Base-by-base conservation (phyloP, 2,329 filamentous ascomycete genomes). In the Fusarium pilosicola region DNA sequence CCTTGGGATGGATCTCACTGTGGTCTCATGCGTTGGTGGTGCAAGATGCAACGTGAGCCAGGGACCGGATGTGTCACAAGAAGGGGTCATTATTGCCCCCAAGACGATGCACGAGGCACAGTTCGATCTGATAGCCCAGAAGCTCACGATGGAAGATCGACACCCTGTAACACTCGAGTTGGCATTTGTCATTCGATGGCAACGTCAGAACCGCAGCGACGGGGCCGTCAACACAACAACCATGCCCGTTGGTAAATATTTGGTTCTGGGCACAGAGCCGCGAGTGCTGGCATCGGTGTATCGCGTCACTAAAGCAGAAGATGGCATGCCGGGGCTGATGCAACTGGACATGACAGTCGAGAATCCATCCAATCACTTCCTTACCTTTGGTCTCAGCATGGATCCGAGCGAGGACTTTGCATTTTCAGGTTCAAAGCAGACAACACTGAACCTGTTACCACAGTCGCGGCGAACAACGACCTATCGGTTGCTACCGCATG, bases 361-460 rank as follows among this genome's bases (percentile, higher is more conserved):
- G 83, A 99, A 99, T 80, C 93, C 95, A 1, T 98, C 96, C 1
- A 93, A 91, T 80, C 96, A 99, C 81, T 97, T 97, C 83, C 88
- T 99, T 56, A 97, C 95, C 0, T 99, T 99, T 83, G 95, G 94
- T 36, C 83, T 98, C 55, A 91, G 88, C 32, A 97, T 99, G 95
- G 96, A 99, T 76, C 93, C 95, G 6, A 96, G 91, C 80, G 94
- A 97, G 73, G 90, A 94, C 60, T 98, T 98, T 82, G 96, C 95
- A 0, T 98, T 99, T 82, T 95, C 94, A 13, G 96, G 96, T 0
- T 87, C 94, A 5, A 98, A 98, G 84, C 88, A 93, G 74, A 91
- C 90, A 18, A 92, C 92, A 3, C 77, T 98, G 59, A 94, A 96
- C 78, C 84, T 98, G 46, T 88, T 97, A 51, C 96, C 96, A 0